Base-by-base conservation (phyloP, 2,329 filamentous ascomycete genomes). In the Triangularia setosa region DNA sequence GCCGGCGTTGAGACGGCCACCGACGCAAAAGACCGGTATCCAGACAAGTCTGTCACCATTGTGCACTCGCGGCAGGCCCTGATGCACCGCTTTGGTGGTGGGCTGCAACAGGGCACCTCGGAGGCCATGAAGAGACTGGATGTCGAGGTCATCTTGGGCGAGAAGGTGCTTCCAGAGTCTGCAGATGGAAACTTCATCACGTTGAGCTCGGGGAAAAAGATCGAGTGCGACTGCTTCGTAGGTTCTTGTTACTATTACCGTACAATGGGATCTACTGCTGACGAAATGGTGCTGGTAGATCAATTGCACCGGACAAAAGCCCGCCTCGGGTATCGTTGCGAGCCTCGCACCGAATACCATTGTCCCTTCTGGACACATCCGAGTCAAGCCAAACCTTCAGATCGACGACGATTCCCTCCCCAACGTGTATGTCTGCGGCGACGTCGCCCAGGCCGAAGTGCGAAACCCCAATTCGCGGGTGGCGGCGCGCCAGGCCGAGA, bases 401-500 rank as follows among this genome's bases (percentile, higher is more conserved):
- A 76, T 90, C 14, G 70, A 74, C 7, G 81, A 84, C 68, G 73
- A 78, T 1, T 64, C 67, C 0, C 76, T 82, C 8, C 77, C 80
- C 1, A 81, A 86, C 65, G 78, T 90, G 1, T 90, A 87, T 69
- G 84, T 83, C 1, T 81, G 85, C n/a, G 88, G 88, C 18, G 87
- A 90, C 67, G 84, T 90, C 4, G 82, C 85, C 3, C 83, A 84
- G 25, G 81, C 80, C 1, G 78, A 79, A 0, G 77, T 77, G 0
- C 74, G 76, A 35, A 82, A 81, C 53, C 82, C 82, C 5, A 87
- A 87, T 70, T 84, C 82, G 0, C 79, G 86, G 9, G 80, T 84
- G 0, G 84, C 83, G 0, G 77, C 78, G 54, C 76, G 78, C 11
- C 87, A 90, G 69, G 83, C 82, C 2, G 75, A 77, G 28, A 70